These are phyloP conservation scores for Vigna nakashimae DNA, from an alignment of 306 rosid species.

Conservation along the genomic window DNA sequence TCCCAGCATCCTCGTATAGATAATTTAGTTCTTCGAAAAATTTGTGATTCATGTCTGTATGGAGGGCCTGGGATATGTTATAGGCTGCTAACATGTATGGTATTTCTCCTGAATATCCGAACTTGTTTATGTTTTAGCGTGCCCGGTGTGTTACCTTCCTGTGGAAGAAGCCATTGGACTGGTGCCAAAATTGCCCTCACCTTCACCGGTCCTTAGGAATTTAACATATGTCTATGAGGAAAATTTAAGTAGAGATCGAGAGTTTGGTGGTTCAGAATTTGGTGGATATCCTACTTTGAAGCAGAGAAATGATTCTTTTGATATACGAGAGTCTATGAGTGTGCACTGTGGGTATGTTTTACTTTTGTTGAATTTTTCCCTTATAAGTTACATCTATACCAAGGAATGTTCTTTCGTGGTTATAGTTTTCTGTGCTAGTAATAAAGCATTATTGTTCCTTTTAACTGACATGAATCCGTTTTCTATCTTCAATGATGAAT, in stretches of 20 bases:
- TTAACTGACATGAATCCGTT: conserved; percentile 36
- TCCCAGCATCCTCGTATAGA: neutral
- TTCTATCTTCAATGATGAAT: conserved; percentile 42
- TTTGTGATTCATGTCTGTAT: neutral
- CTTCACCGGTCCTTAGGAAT: conserved; percentile 76
- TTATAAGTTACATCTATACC: neutral
- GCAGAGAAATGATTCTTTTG: conserved; percentile 76
- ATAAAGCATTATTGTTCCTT: neutral
- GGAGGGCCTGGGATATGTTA: neutral
- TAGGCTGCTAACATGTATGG: neutral
- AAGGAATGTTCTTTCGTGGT: conserved; percentile 33
- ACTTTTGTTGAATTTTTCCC: conserved; percentile 15
- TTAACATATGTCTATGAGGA: conserved; percentile 72
- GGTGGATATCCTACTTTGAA: conserved; percentile 94
- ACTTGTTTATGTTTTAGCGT: conserved; percentile 65
- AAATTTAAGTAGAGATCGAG: conserved; percentile 66
- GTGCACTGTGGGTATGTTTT: conserved; percentile 89
- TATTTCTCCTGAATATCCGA: conserved; percentile 44
- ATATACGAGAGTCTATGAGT: conserved; percentile 77
- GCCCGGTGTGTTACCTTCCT: conserved; percentile 98
- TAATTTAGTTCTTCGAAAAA: conserved; percentile 3
- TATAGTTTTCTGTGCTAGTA: conserved; percentile 18
- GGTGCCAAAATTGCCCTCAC: conserved; percentile 80
- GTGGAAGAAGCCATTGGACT: conserved; percentile 81
- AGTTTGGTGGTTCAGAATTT: conserved; percentile 94